phyloP scores from a whole-genome alignment of 495 filamentous ascomycete genomes.

The Geopyxis carbonaria region DNA sequence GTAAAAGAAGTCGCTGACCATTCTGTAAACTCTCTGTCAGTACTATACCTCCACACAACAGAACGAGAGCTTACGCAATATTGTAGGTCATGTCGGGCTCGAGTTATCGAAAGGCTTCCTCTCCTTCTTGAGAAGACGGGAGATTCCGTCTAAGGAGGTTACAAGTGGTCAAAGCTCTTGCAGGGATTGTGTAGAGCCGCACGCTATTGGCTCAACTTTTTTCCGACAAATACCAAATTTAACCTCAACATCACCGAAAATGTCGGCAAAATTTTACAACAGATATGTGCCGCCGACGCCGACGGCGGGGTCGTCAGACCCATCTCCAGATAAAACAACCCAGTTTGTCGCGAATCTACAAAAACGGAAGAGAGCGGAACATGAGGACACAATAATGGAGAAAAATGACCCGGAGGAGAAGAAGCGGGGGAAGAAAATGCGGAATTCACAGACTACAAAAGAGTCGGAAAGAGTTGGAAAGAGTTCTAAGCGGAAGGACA shows the following conservation, averaged over 20 bases:
- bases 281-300: not conserved
- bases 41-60: not conserved
- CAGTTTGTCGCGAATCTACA: conserved; percentile 7
- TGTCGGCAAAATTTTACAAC: conserved; percentile 1
- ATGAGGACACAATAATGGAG: not conserved
- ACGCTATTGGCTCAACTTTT: no score
- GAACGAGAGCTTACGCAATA: conserved; percentile 41
- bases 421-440: conserved; percentile 8
- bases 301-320: no score
- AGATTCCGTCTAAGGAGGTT: no score
- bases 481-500: conserved; percentile 25
- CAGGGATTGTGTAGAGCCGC: no score
- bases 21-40: conserved; percentile 32
- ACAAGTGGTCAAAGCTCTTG: no score
- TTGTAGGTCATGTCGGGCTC: conserved; percentile 47
- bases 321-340: not conserved
- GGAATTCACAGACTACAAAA: conserved; percentile 1
- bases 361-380: conserved; percentile 11
- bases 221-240: no score
- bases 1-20: conserved; percentile 99
- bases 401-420: conserved; percentile 3
- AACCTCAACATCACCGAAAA: no score
- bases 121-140: no score
- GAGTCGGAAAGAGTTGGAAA: conserved; percentile 29
- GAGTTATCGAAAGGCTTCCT: no score